Evolutionary conservation across 495 filamentous ascomycete species (phyloP), one percentile per base, ranked within the genome.

Genomic region (Daldinia bambusicola): DNA sequence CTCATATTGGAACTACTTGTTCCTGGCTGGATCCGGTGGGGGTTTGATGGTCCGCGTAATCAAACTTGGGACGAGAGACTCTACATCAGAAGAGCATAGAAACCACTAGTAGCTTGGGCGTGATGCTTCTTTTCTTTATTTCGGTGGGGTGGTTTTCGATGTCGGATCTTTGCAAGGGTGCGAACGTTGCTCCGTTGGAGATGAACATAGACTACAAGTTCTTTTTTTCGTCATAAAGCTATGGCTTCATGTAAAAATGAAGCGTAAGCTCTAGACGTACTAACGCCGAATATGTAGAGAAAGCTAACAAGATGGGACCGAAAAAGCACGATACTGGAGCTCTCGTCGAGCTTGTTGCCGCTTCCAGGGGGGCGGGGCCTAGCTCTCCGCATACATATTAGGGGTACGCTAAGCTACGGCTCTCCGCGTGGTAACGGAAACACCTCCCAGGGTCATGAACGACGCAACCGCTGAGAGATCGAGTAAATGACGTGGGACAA

Each of bases 321-420:
- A 67, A 64, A 56, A 57, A 22, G 37, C 22, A 41, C 50, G 26
- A 65, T 52, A 9, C 14, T 10, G 37, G 18, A 22, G 20, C 45
- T 56, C 56, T 26, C 43, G 37, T 64, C 58, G 63, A 70, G 57
- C 67, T 74, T 38, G 66, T 70, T 74, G 63, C 71, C 67, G 45
- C 62, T 67, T 76, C 58, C 52, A 71, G 71, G 71, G 70, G 67
- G 61, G 62, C 71, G 74, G 74, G 74, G 66, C 59, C 32, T 74
- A 55, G 71, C 62, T 59, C 62, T 74, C 74, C 74, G 74, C 52
- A 62, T 2, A n/a, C 68, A 67, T 70, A 63, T 73, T 59, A 64
- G 67, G 55, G 64, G 61, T 67, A 70, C 63, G 74, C 66, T 72
- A 72, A 65, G 64, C 7, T 22, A 13, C 53, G 34, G 34, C 55